Conservation (phyloP, 495 filamentous ascomycete genomes). For the Aspergillus mulundensis region DNA sequence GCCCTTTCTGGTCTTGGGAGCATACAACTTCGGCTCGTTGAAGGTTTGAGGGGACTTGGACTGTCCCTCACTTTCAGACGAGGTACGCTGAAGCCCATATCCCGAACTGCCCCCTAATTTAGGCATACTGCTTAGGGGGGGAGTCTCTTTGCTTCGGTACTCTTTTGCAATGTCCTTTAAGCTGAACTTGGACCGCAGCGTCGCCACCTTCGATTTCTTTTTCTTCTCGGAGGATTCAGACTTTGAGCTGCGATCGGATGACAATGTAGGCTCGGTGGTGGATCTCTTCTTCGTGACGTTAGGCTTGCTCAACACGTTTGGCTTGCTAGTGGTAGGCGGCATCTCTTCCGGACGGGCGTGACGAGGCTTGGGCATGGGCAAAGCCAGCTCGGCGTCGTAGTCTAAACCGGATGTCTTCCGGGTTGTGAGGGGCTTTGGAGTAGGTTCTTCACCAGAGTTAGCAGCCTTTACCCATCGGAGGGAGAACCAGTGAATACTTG, state of each 20-base stretch:
- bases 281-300: constrained; percentile 17
- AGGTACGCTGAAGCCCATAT: neutral
- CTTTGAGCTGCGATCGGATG: constrained; percentile 17
- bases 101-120: neutral
- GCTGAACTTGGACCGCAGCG: constrained; percentile 30
- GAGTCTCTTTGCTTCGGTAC: constrained; percentile 17
- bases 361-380: constrained; percentile 31
- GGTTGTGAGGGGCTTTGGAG: constrained; percentile 4
- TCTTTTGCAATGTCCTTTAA: constrained; percentile 34
- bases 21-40: constrained; percentile 14
- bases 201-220: constrained; percentile 26
- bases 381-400: constrained; percentile 27
- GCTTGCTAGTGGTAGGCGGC: neutral
- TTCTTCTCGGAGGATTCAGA: constrained; percentile 23
- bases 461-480: no score
- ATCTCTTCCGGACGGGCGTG: constrained; percentile 6
- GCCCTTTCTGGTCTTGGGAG: constrained; percentile 10
- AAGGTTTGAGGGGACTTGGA: neutral
- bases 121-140: constrained; percentile 17
- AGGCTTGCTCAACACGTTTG: constrained; percentile 2
- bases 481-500: constrained; percentile 2
- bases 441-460: neutral
- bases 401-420: constrained; percentile 24
- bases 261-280: constrained; percentile 15
- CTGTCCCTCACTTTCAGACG: neutral